Evolutionary conservation across 192 early-diverging fungal genomes (phyloP).

Genomic region (Coemansia sp.): DNA sequence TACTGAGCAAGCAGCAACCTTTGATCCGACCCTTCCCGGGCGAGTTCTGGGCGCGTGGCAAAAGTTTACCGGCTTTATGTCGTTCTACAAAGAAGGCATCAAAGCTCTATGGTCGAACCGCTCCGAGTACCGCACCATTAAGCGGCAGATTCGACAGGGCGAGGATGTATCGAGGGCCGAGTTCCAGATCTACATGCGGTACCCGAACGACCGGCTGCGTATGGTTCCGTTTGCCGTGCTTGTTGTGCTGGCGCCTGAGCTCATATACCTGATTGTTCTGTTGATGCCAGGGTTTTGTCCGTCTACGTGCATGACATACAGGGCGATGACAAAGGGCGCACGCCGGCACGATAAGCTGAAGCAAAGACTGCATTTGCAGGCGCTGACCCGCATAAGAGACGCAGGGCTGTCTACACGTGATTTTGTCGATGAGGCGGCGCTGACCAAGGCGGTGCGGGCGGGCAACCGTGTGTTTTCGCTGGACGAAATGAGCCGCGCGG

Average conservation of each 20-base stretch:
- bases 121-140: conserved; percentile 8
- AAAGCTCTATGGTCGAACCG: conserved; percentile 37
- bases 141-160: conserved; percentile 12
- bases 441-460: not conserved
- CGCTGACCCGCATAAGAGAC: conserved; percentile 19
- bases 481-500: conserved; percentile 3
- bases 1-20: not conserved
- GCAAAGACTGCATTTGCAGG: conserved; percentile 13
- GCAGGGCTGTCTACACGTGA: conserved; percentile 11
- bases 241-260: conserved; percentile 32
- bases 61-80: conserved; percentile 33
- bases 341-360: conserved; percentile 22
- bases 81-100: conserved; percentile 45
- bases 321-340: conserved; percentile 25
- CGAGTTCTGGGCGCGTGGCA: conserved; percentile 25
- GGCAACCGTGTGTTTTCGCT: conserved; percentile 16
- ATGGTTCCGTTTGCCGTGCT: conserved; percentile 44
- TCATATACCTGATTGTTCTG: conserved; percentile 31
- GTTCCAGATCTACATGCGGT: conserved; percentile 30
- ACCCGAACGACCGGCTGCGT: conserved; percentile 30
- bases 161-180: conserved; percentile 23
- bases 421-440: conserved; percentile 14
- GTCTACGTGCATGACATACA: conserved; percentile 40
- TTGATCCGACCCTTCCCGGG: conserved; percentile 46
- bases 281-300: conserved; percentile 41